Evolutionary conservation across 2,329 filamentous ascomycete genomes (phyloP).

Genomic region (Dryadomyces quercus-mongolicae): DNA sequence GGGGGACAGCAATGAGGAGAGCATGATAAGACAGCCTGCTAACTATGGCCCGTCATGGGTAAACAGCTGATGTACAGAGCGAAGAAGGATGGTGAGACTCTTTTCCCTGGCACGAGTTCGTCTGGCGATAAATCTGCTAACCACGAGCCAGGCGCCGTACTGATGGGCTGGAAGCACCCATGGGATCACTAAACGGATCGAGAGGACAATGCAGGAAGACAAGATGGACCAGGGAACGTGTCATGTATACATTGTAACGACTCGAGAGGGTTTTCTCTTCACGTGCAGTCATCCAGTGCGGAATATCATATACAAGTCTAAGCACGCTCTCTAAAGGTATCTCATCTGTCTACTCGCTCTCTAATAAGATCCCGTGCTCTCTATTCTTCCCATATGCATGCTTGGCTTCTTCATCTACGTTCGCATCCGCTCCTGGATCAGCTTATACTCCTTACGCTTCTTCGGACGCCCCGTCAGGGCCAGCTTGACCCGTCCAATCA

Average conservation of each 20-base stretch:
- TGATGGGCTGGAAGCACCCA: conserved; percentile 90
- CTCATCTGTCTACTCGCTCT: not conserved
- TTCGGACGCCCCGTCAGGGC: conserved; percentile 51
- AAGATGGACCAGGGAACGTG: not conserved
- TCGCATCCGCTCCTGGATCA: conserved; percentile 58
- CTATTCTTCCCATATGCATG: not conserved
- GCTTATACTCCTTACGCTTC: conserved; percentile 78
- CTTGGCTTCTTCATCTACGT: conserved; percentile 14
- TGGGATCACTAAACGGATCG: conserved; percentile 67
- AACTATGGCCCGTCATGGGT: not conserved
- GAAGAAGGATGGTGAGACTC: conserved; percentile 70
- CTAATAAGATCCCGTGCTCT: not conserved
- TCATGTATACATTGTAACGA: too few species aligned
- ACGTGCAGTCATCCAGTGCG: too few species aligned
- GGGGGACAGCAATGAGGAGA: too few species aligned
- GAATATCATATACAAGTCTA: too few species aligned
- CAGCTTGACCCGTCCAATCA: conserved; percentile 50
- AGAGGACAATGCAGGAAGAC: not conserved
- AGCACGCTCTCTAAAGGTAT: too few species aligned
- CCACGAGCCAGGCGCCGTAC: conserved; percentile 46
- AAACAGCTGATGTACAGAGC: conserved; percentile 87
- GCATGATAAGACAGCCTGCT: too few species aligned
- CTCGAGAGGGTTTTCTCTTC: too few species aligned
- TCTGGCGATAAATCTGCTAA: conserved; percentile 2
- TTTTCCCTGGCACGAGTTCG: not conserved